Conservation (phyloP, 2,329 filamentous ascomycete species). For the Trichophyton verrucosum region DNA sequence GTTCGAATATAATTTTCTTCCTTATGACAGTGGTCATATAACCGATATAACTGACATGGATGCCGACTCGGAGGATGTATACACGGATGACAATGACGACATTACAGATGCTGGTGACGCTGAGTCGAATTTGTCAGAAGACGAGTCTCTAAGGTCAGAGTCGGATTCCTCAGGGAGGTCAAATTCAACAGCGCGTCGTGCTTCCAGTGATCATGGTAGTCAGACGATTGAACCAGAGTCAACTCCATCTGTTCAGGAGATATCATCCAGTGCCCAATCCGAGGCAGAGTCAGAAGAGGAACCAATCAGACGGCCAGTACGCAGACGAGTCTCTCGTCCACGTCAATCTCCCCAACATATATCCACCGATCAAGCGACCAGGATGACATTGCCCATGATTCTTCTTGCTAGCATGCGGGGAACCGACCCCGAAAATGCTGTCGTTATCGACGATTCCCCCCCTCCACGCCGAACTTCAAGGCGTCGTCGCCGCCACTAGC, state of each 20-base stretch:
- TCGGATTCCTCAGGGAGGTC: background rate
- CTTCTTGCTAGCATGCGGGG: background rate
- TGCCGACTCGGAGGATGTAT: no score
- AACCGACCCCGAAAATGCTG: background rate
- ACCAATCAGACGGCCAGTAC: conserved; percentile 6
- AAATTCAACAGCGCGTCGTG: background rate
- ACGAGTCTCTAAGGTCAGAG: background rate
- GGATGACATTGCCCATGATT: background rate
- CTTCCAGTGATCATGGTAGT: background rate
- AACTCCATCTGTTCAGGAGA: background rate
- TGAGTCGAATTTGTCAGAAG: background rate
- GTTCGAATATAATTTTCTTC: background rate
- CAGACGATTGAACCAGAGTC: background rate
- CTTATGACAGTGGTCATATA: no score
- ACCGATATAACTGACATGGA: no score
- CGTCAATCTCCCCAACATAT: background rate
- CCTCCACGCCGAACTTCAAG: background rate
- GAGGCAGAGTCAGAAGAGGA: conserved; percentile 9
- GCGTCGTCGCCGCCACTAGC: background rate
- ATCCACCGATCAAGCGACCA: background rate
- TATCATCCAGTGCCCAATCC: background rate
- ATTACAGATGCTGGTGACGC: no score
- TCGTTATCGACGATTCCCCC: background rate
- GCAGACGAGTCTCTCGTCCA: background rate
- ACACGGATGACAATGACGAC: no score